Evolutionary conservation across 2,329 filamentous ascomycete genomes (phyloP).

Genomic region (Thyridium curvatum): DNA sequence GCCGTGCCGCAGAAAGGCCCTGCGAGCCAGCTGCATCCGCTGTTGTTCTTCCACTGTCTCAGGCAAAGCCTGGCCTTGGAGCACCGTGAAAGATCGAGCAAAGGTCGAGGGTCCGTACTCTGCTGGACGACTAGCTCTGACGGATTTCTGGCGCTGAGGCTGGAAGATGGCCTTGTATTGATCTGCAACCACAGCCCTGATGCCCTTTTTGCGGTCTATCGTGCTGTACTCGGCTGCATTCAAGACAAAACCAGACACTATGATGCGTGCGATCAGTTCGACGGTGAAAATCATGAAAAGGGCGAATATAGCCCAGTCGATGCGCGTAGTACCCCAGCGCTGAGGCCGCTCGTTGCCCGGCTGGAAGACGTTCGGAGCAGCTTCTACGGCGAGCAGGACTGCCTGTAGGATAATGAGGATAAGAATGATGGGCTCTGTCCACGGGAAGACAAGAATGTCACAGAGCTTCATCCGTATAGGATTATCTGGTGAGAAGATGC

Average conservation of each 20-base stretch:
- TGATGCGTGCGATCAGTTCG: conserved; percentile 74
- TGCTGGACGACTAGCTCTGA: conserved; percentile 42
- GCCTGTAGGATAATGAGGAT: conserved; percentile 84
- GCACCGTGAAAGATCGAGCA: conserved; percentile 71
- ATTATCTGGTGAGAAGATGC: conserved; percentile 77
- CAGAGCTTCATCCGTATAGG: conserved; percentile 68
- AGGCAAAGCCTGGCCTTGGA: conserved; percentile 53
- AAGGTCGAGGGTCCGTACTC: conserved; percentile 57
- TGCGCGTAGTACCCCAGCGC: conserved; percentile 60
- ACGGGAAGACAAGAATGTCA: conserved; percentile 77
- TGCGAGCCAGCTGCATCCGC: conserved; percentile 76
- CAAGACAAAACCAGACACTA: conserved; percentile 89
- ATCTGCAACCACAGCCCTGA: conserved; percentile 66
- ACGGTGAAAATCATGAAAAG: conserved; percentile 88
- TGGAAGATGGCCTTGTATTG: conserved; percentile 76
- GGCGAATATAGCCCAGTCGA: conserved; percentile 74
- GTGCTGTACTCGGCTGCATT: conserved; percentile 92
- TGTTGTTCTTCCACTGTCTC: conserved; percentile 71
- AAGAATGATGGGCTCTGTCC: conserved; percentile 81
- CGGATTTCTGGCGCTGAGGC: conserved; percentile 68
- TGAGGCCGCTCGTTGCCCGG: conserved; percentile 52
- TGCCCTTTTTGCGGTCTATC: conserved; percentile 69
- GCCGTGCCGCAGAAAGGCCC: conserved; percentile 88
- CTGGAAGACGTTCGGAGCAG: conserved; percentile 63
- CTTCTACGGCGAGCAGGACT: conserved; percentile 79